These are phyloP conservation scores for Cadophora malorum DNA, from an alignment of 2,329 filamentous ascomycete species.

Conservation along the genomic window DNA sequence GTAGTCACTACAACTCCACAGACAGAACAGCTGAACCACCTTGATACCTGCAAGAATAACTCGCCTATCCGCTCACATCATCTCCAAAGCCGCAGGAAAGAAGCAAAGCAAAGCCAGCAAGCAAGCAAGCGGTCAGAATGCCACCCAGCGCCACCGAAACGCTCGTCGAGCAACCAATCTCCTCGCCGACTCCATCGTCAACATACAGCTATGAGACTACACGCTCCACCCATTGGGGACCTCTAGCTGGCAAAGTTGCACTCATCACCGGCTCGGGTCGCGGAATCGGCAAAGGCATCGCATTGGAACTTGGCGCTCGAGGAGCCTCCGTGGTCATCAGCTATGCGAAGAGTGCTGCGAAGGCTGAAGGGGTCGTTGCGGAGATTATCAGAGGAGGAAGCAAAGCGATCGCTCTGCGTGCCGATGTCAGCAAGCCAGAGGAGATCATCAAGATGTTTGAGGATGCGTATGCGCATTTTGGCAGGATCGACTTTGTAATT, in stretches of 20 bases:
- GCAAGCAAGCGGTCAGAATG: neutral
- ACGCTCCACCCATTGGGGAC: slow-evolving; percentile 1
- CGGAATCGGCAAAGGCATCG: slow-evolving; percentile 71
- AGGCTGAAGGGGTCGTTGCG: slow-evolving; percentile 67
- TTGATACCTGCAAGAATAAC: neutral
- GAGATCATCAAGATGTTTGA: slow-evolving; percentile 29
- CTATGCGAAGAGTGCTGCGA: slow-evolving; percentile 64
- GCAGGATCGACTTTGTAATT: slow-evolving; percentile 32
- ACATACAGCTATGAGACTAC: neutral
- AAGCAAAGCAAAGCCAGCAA: neutral
- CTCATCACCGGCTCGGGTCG: slow-evolving; percentile 63
- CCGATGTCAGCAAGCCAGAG: no score
- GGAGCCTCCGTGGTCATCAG: slow-evolving; percentile 63
- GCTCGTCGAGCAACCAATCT: neutral
- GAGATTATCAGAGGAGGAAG: no score
- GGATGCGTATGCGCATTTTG: slow-evolving; percentile 28
- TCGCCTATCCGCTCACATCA: neutral
- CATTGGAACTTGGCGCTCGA: slow-evolving; percentile 67
- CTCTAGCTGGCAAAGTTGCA: slow-evolving; percentile 27
- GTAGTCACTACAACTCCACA: neutral
- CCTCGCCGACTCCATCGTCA: neutral
- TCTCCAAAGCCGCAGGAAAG: neutral
- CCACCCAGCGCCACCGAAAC: neutral
- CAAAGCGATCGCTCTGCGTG: slow-evolving; percentile 33
- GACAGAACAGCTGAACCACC: neutral